Conservation (phyloP, 176 grass and related monocot species). For the Zea mays region DNA sequence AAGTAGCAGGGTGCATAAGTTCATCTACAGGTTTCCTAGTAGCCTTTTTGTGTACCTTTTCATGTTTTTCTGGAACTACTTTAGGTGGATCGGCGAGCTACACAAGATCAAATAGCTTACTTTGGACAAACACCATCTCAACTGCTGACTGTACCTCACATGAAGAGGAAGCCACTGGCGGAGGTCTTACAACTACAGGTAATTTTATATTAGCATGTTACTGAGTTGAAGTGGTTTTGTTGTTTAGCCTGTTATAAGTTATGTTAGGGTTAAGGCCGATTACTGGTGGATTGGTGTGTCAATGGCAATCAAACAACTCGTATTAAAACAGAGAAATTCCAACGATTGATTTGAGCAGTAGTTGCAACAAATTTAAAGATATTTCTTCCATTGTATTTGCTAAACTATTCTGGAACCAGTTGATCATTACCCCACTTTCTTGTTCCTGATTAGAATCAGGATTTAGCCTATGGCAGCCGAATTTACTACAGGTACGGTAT, state of each 20-base stretch:
- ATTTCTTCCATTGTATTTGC: not conserved
- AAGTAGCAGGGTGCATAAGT: conserved; percentile 43
- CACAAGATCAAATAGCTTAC: conserved; percentile 97
- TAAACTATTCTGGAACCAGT: not conserved
- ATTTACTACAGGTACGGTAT: not conserved
- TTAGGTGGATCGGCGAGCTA: conserved; percentile 87
- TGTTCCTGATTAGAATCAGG: not conserved
- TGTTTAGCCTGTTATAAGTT: conserved; percentile 31
- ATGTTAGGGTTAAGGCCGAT: conserved; percentile 12
- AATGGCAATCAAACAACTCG: conserved; percentile 12
- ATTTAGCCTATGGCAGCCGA: not conserved
- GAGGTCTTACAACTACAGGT: conserved; percentile 96
- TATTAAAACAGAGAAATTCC: conserved; percentile 15
- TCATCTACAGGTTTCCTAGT: conserved; percentile 28
- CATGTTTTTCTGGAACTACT: conserved; percentile 41
- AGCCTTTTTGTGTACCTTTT: conserved; percentile 31
- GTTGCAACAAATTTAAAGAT: not conserved
- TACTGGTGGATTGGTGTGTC: conserved; percentile 16
- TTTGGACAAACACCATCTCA: conserved; percentile 99
- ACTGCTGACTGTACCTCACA: conserved; percentile 71
- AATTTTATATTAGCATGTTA: conserved; percentile 36
- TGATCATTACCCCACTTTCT: not conserved
- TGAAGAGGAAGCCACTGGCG: conserved; percentile 69
- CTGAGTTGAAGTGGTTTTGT: not conserved
- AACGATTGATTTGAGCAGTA: not conserved